Base-by-base conservation (phyloP, 139 green algal species). In the Astrephomene gubernaculifera region DNA sequence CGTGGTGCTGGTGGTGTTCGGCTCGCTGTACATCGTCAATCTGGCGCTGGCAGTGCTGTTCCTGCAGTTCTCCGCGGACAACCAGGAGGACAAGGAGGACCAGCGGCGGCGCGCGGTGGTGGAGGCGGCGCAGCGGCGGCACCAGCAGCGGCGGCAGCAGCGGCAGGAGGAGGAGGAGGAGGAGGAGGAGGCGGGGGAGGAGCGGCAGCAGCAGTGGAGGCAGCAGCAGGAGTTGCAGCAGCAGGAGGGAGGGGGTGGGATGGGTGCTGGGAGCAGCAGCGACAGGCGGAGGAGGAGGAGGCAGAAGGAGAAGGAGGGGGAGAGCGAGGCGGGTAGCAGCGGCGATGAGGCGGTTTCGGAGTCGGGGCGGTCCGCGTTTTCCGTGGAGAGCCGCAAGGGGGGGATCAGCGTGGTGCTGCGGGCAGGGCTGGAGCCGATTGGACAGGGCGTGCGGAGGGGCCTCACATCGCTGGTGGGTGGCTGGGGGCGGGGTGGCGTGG, bases 11-110 rank as follows among this genome's bases (percentile, higher is more conserved):
- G 93, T 96, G n/a, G 84, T 97, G 21, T 86, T 97, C 44, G 93
- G 95, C 31, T 87, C 88, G 52, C 96, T 96, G 76, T 96, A 96
- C 90, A 79, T 93, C 22, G 61, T 96, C 73, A 96, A 96, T 86
- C 90, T 98, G 29, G 90, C 92, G 9, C 87, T 96, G 27, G 95
- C 95, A 29, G 92, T 95, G 35, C 67, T 95, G 25, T 94, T 91
- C 72, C 65, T 94, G 2, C 86, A 93, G 36, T 95, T 95, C 86
- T 87, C 36, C 0, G 88, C 85, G 41, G 85, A 92, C 43, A 79
- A 61, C 29, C 19, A 61, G 10, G 63, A 33, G 21, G 43, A 65
- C 17, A 27, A 71, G 52, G 0, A 73, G 7, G 25, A 25, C 24
- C 38, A 82, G 74, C 25, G 38, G 21, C n/a, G 36, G 33, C 33